Conservation (phyloP, 2,329 filamentous ascomycete species). For the Fusarium zealandicum region DNA sequence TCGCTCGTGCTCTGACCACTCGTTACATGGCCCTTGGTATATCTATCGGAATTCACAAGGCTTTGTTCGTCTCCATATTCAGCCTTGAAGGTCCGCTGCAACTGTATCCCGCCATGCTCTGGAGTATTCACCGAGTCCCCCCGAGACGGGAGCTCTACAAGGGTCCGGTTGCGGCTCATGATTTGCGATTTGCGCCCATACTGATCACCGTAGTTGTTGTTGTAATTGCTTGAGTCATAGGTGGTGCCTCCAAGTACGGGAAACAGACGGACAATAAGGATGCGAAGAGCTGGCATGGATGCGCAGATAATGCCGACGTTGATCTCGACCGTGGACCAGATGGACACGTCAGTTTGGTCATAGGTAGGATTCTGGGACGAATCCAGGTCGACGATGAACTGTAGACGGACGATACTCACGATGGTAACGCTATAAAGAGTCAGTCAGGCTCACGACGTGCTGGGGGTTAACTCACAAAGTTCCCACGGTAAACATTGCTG, state of each 20-base stretch:
- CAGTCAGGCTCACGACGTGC: neutral
- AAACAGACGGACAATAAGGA: constrained; percentile 40
- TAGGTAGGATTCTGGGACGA: constrained; percentile 43
- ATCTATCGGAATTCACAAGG: constrained; percentile 22
- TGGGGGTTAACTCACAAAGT: constrained; percentile 43
- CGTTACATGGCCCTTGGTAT: constrained; percentile 18
- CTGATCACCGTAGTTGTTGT: constrained; percentile 27
- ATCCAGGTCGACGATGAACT: constrained; percentile 40
- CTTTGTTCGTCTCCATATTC: constrained; percentile 37
- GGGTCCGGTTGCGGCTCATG: constrained; percentile 30
- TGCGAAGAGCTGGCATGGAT: constrained; percentile 44
- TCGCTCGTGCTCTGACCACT: constrained; percentile 19
- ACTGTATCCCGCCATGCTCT: constrained; percentile 36
- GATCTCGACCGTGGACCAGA: constrained; percentile 49
- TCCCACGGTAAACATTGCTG: constrained; percentile 54
- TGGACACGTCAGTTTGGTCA: constrained; percentile 40
- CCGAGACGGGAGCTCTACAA: constrained; percentile 31
- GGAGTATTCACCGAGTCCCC: constrained; percentile 25
- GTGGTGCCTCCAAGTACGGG: constrained; percentile 42
- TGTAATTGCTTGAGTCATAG: constrained; percentile 37
- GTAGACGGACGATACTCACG: constrained; percentile 43
- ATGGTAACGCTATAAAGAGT: constrained; percentile 40
- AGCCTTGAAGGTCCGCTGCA: constrained; percentile 37
- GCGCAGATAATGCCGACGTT: constrained; percentile 48
- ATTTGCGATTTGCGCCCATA: constrained; percentile 35